These are phyloP conservation scores for Sporothrix curviconia DNA, from an alignment of 2,329 filamentous ascomycete genomes.

Conservation along the genomic window DNA sequence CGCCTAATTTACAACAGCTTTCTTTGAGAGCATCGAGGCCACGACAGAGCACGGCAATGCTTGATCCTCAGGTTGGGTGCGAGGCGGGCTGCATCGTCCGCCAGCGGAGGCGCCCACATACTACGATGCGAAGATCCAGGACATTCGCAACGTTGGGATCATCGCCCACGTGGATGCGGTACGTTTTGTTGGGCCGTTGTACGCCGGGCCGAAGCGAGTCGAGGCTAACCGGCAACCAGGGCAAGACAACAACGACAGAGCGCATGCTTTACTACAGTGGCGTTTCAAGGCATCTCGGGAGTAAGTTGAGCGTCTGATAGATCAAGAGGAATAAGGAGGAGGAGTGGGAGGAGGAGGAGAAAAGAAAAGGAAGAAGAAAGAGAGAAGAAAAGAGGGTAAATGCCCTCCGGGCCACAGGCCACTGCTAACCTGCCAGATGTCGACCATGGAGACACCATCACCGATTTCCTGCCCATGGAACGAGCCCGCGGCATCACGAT, in stretches of 20 bases:
- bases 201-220: conserved; percentile 3
- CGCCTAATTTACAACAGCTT: background rate
- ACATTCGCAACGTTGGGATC: conserved; percentile 91
- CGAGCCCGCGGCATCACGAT: conserved; percentile 92
- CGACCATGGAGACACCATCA: conserved; percentile 93
- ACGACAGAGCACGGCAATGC: background rate
- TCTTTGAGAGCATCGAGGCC: background rate
- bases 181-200: background rate
- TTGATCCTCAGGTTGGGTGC: background rate
- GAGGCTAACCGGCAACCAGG: conserved; percentile 36
- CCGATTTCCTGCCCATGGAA: conserved; percentile 92
- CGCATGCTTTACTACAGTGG: conserved; percentile 98
- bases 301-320: conserved; percentile 35
- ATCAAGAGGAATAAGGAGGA: too few relatives aligned
- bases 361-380: too few relatives aligned
- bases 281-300: conserved; percentile 76
- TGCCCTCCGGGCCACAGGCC: too few relatives aligned
- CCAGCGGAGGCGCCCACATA: conserved; percentile 18
- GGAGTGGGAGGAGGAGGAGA: too few relatives aligned
- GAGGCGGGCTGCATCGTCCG: background rate
- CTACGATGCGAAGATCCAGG: conserved; percentile 40
- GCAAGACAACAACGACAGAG: conserved; percentile 97
- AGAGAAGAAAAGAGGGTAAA: too few relatives aligned
- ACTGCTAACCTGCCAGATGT: conserved; percentile 55
- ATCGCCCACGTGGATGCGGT: conserved; percentile 96